phyloP scores from a whole-genome alignment of 805 yeast species.

The Candida incommunis region DNA sequence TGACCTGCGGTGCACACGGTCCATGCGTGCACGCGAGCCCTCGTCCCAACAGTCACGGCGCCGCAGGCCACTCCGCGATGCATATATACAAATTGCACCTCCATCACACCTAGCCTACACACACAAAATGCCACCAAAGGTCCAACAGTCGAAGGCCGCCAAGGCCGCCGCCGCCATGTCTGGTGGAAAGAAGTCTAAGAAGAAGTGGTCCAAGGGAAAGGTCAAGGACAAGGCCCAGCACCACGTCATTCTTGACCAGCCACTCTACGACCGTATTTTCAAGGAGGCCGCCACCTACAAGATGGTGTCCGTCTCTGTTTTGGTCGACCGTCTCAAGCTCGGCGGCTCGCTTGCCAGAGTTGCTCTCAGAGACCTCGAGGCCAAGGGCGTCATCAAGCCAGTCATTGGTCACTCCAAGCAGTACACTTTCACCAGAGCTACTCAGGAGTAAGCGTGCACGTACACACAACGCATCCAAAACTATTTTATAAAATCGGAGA shows the following conservation, averaged over 20 bases:
- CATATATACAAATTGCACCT: neutral
- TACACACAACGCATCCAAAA: neutral
- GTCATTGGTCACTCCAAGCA: slow-evolving; percentile 93
- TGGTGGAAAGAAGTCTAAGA: slow-evolving; percentile 99
- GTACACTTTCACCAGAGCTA: slow-evolving; percentile 60
- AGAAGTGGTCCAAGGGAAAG: slow-evolving; percentile 99
- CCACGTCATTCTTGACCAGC: slow-evolving; percentile 93
- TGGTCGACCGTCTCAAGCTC: slow-evolving; percentile 97
- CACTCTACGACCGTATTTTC: slow-evolving; percentile 96
- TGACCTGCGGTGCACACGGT: too few species aligned
- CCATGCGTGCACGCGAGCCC: neutral
- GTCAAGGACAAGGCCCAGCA: slow-evolving; percentile 99
- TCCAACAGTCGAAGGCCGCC: slow-evolving; percentile 98
- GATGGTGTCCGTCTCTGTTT: slow-evolving; percentile 93
- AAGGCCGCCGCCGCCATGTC: slow-evolving; percentile 99
- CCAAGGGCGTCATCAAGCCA: slow-evolving; percentile 88
- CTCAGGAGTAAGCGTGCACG: slow-evolving; percentile 10
- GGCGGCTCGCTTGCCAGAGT: slow-evolving; percentile 99
- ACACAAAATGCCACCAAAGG: slow-evolving; percentile 92
- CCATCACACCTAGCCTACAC: neutral
- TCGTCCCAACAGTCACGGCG: neutral
- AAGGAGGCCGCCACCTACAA: slow-evolving; percentile 99
- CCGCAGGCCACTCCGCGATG: neutral
- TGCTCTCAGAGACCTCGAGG: slow-evolving; percentile 91
- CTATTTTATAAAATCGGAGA: neutral